phyloP scores from a whole-genome alignment of 176 grass and related monocot genomes.

The Musa beccarii region DNA sequence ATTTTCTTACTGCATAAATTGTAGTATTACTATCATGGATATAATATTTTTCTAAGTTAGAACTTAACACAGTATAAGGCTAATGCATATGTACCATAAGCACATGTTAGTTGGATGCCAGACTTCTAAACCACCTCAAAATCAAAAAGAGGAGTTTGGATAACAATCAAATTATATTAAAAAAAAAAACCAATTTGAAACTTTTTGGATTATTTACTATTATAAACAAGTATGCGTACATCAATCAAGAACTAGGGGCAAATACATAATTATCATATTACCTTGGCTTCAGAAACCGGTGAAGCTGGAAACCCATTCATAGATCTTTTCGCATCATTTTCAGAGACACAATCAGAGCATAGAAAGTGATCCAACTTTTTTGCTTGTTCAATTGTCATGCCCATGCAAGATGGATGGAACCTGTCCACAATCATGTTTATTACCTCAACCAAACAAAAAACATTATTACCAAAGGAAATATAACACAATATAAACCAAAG shows the following conservation, averaged over 20 bases:
- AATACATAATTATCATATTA: not conserved
- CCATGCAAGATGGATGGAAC: constrained; percentile 16
- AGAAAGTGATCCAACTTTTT: constrained; percentile 17
- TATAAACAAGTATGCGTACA: no score
- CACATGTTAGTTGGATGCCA: no score
- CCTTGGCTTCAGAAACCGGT: constrained; percentile 1
- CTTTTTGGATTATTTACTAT: no score
- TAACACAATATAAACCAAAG: not conserved
- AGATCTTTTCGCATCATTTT: constrained; percentile 2
- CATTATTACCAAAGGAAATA: not conserved
- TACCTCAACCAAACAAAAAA: not conserved
- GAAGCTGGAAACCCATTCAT: constrained; percentile 1
- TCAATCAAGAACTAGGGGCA: no score
- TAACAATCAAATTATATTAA: no score
- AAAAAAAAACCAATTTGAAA: no score
- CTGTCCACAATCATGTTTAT: not conserved
- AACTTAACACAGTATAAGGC: not conserved
- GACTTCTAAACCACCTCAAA: no score
- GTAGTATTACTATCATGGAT: not conserved
- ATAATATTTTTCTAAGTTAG: not conserved
- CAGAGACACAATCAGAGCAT: constrained; percentile 4
- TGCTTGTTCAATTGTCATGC: constrained; percentile 14
- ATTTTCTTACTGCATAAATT: no score
- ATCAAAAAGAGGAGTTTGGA: no score
- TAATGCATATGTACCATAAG: not conserved